Evolutionary conservation across 495 filamentous ascomycete genomes (phyloP), one percentile per base, ranked within the genome.

Genomic region (Chaetomidium leptoderma): DNA sequence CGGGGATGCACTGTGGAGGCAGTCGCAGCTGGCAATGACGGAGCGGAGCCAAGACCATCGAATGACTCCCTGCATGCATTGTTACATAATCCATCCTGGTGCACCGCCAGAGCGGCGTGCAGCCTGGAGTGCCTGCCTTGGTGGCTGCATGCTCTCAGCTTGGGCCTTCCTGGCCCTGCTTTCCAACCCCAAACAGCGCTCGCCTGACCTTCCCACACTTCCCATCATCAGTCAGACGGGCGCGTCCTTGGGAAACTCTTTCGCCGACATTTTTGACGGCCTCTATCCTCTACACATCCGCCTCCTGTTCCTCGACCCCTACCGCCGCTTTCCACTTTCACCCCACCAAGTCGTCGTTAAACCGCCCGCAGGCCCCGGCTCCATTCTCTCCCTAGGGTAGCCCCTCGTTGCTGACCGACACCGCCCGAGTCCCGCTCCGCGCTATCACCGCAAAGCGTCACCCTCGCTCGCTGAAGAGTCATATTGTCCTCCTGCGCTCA

Each of bases 11-110:
- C 14, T 35, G 19, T 24, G 14, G 37, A n/a, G n/a, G n/a, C n/a
- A n/a, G n/a, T n/a, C n/a, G n/a, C n/a, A n/a, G n/a, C n/a, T n/a
- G 39, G 48, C 30, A 27, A 17, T 21, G 17, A 37, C 19, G 7
- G 17, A 8, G 7, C 1, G 40, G 21, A 8, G 55, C 58, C 57
- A 51, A n/a, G n/a, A n/a, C n/a, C n/a, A n/a, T n/a, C n/a, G n/a
- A 60, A 56, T 63, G 64, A 63, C 64, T 64, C 64, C 53, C 47
- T n/a, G n/a, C n/a, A n/a, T n/a, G 30, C 30, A 6, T 39, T 19
- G 19, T 63, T 64, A 64, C 59, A 51, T 64, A 63, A 64, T 61
- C 56, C 45, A 8, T 24, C 43, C 24, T 50, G 11, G 36, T 23
- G 29, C n/a, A n/a, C n/a, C n/a, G n/a, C n/a, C n/a, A n/a, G n/a